Base-by-base conservation (phyloP, 768 basidiomycete species). In the Pluteus cervinus region DNA sequence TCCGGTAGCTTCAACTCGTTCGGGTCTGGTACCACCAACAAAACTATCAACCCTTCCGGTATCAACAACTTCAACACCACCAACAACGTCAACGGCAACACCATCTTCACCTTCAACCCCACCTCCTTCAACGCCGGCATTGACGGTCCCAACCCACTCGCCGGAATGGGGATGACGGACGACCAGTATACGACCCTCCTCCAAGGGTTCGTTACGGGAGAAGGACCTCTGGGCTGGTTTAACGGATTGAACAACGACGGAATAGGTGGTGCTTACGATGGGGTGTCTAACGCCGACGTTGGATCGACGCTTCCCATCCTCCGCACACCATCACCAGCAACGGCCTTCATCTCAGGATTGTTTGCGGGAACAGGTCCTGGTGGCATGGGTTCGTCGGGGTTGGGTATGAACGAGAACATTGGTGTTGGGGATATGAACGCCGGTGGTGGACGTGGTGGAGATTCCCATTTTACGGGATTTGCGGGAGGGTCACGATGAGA, bases 151-250 rank as follows among this genome's bases (percentile, higher is more conserved):
- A 91, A 94, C 58, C 87, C 88, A 5, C 69, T 96, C 28, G 85
- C 82, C 11, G 84, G 80, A 12, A 85, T 92, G 78, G 91, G 90
- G 9, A 73, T 93, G 38, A 76, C 81, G 11, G 89, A 93, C 49
- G 87, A 92, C 53, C 86, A 91, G 58, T 96, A 93, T 62, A 74
- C 74, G 38, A 55, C 76, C 44, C 86, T 93, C 40, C 56, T 93
- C 46, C 78, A 81, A 55, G 81, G 76, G 37, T 68, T 91, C 41
- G 76, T 86, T 29, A 73, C 62, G 51, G 77, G 73, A 21, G 85
- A 85, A 46, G 67, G 68, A 4, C 69, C 82, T 51, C 58, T 65
- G 57, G 14, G 7, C 30, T 32, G 69, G 63, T 10, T 63, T 66
- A 15, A 51, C 54, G 48, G 53, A 40, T 18, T 28, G 9, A n/a